A percentile compares a stretch with the other conserved stretches of the same genome.
These are phyloP conservation scores for Gastrolobium bilobum DNA, from an alignment of 306 rosid species.

Conservation along the genomic window DNA sequence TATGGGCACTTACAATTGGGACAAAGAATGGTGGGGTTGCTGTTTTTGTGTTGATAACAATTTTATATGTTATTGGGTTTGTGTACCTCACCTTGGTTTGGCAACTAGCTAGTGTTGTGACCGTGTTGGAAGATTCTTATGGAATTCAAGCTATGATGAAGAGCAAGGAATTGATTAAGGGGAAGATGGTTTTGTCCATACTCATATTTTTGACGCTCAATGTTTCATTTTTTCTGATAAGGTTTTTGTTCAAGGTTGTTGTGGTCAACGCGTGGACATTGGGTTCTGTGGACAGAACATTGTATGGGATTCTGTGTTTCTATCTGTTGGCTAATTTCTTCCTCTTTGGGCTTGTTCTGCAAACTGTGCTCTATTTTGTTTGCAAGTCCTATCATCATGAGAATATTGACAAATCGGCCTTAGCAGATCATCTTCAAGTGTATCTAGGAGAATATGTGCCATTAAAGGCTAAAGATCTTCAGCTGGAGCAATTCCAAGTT, in stretches of 20 bases:
- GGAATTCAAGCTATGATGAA: conserved; percentile 74
- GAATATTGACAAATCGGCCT: conserved; percentile 69
- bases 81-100: conserved; percentile 66
- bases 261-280: conserved; percentile 56
- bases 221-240: conserved; percentile 1
- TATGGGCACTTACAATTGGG: not conserved
- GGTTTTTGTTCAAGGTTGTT: conserved; percentile 44
- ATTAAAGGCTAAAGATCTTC: conserved; percentile 67
- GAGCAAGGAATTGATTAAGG: conserved; percentile 64
- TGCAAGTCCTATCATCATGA: conserved; percentile 86
- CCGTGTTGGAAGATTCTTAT: conserved; percentile 66
- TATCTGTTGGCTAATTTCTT: conserved; percentile 51
- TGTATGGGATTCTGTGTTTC: conserved; percentile 53
- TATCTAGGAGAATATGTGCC: conserved; percentile 69
- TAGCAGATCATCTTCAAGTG: conserved; percentile 74
- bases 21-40: fast-evolving
- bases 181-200: conserved; percentile 60
- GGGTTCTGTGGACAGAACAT: conserved; percentile 32
- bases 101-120: conserved; percentile 75
- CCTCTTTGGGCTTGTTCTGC: conserved; percentile 58
- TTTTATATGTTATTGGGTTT: conserved; percentile 56
- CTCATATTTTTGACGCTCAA: conserved; percentile 29
- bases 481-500: conserved; percentile 58
- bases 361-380: conserved; percentile 72
- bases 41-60: not conserved